Base-by-base conservation (phyloP, 106 monocot species). In the Acorus calamus region DNA sequence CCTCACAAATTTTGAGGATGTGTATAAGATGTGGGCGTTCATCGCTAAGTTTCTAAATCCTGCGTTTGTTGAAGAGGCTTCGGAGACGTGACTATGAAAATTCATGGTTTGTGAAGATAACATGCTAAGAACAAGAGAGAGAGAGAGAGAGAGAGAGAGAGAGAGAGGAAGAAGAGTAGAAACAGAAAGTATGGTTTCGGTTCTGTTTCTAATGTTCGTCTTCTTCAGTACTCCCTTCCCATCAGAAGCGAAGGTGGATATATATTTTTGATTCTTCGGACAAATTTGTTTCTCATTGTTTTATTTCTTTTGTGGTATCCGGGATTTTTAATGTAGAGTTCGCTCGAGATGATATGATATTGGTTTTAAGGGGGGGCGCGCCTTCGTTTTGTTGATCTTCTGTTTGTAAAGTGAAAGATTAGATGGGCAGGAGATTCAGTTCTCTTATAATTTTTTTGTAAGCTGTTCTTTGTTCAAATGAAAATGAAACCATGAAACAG, bases 21-120 rank as follows among this genome's bases (percentile, higher is more conserved):
- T 96, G 8, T 96, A 91, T 72, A 91, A 57, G 64, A 74, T 96
- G 83, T 96, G 96, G 96, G 85, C 87, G 46, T 96, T 96, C 76
- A 80, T 91, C 7, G 84, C 87, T 1, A 74, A 78, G 56, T 96
- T 96, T 80, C 80, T 91, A 4, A 83, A 96, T 78, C 80, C 87
- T 4, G 8, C 63, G 9, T 96, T 91, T 73, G 53, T 76, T 60
- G 76, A 89, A 59, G 92, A 92, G 63, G 47, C 11, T 50, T 48
- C 71, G n/a, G 91, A 92, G 47, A 58, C 66, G 44, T 78, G 71
- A 60, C 53, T 5, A 44, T 42, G 62, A 14, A 14, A 69, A 51
- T 46, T 48, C 28, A 28, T 28, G 28, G 28, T 28, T 1, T 28
- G 28, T 28, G 28, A 28, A 28, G 28, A 28, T 28, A 28, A 28